Conservation (phyloP, 176 grass and related monocot genomes). For the Oropetium thomaeum region DNA sequence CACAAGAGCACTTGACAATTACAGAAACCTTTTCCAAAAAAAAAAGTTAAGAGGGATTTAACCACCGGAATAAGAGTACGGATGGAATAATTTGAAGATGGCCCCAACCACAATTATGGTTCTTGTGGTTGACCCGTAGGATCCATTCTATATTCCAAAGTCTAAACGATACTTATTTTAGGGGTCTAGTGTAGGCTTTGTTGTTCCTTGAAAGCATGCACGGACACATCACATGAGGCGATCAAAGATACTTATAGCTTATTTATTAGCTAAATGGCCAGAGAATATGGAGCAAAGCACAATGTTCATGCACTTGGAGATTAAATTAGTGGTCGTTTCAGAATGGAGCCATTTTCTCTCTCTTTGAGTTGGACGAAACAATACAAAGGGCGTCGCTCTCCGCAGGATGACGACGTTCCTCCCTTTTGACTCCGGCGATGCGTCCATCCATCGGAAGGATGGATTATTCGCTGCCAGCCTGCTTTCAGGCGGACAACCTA, state of each 20-base stretch:
- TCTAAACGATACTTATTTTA: constrained; percentile 14
- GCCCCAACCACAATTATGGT: background rate
- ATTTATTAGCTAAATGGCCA: constrained; percentile 11
- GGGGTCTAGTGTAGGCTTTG: background rate
- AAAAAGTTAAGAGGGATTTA: background rate
- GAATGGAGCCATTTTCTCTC: constrained; percentile 27
- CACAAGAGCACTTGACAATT: background rate
- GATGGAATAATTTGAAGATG: background rate
- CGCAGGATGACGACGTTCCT: constrained; percentile 18
- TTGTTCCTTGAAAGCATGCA: constrained; percentile 24
- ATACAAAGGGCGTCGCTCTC: constrained; percentile 37
- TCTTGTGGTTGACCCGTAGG: constrained; percentile 15
- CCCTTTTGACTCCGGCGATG: constrained; percentile 30
- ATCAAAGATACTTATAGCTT: constrained; percentile 9
- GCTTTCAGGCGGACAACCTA: constrained; percentile 47
- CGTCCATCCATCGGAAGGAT: background rate
- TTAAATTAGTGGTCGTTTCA: constrained; percentile 1
- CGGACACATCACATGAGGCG: constrained; percentile 21
- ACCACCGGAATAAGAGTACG: background rate
- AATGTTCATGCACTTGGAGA: background rate
- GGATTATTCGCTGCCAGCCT: constrained; percentile 39
- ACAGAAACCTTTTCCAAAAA: background rate
- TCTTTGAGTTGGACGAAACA: constrained; percentile 47
- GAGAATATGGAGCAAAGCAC: background rate
- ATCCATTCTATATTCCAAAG: background rate